Conservation (phyloP, 2,329 filamentous ascomycete genomes). For the Capronia americana region DNA sequence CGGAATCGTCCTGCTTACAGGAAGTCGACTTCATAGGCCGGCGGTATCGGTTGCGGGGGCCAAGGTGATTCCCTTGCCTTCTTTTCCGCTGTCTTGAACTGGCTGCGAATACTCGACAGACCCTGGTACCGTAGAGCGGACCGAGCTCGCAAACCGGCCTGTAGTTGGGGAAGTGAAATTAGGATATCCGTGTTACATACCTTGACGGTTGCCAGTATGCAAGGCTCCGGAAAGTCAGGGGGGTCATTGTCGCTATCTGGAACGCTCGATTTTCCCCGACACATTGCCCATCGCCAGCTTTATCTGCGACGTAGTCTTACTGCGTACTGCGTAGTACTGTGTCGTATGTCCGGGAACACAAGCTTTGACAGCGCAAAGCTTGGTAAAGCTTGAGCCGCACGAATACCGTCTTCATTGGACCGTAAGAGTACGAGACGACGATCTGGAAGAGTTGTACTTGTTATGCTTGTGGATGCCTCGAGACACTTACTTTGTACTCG, state of each 20-base stretch:
- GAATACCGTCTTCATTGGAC: neutral
- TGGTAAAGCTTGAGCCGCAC: neutral
- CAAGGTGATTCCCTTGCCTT: neutral
- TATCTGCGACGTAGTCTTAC: neutral
- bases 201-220: neutral
- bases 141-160: neutral
- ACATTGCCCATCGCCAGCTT: neutral
- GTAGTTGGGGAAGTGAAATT: neutral
- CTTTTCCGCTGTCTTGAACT: too few relatives aligned
- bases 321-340: neutral
- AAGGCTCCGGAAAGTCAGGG: neutral
- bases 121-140: neutral
- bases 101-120: too few relatives aligned
- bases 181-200: neutral
- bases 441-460: neutral
- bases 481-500: neutral
- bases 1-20: conserved; percentile 1
- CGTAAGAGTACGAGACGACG: too few relatives aligned
- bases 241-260: neutral
- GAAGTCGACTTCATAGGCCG: conserved; percentile 4
- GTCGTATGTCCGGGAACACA: neutral
- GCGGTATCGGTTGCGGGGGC: neutral
- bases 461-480: neutral
- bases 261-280: neutral
- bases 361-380: neutral